phyloP scores from a whole-genome alignment of 352 stramenopile genomes.

The Globisporangium cederbergense region DNA sequence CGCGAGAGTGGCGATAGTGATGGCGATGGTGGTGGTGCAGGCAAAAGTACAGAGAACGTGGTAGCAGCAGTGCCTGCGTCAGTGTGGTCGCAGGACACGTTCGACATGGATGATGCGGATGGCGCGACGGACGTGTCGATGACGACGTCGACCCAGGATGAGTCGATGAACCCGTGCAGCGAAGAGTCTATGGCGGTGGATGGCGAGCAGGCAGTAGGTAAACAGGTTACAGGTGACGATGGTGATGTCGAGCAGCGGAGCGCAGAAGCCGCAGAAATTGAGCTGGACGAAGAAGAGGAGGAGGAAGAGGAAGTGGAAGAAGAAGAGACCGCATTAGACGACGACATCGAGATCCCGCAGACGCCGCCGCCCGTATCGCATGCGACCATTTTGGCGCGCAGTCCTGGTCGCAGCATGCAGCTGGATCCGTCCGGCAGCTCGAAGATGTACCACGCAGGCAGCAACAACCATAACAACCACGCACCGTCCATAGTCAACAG shows the following conservation, averaged over 20 bases:
- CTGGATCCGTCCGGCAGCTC: constrained; percentile 22
- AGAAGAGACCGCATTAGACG: background rate
- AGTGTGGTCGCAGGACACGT: constrained; percentile 11
- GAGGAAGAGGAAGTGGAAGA: constrained; percentile 3
- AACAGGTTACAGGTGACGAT: background rate
- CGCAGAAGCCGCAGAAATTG: background rate
- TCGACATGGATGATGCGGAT: constrained; percentile 13
- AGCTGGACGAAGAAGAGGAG: background rate
- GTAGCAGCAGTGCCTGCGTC: background rate
- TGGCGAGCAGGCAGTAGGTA: background rate
- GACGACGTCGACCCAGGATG: constrained; percentile 12
- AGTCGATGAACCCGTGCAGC: constrained; percentile 8
- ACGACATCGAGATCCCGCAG: constrained; percentile 14
- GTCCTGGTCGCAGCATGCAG: constrained; percentile 9
- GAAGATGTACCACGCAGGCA: constrained; percentile 20
- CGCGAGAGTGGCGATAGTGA: background rate
- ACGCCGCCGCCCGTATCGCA: constrained; percentile 16
- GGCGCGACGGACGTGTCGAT: constrained; percentile 6
- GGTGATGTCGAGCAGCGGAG: background rate
- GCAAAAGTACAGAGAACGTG: background rate
- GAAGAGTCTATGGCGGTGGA: background rate
- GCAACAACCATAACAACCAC: background rate
- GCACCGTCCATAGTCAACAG: background rate
- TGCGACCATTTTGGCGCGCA: constrained; percentile 6
- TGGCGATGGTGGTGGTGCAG: background rate